Evolutionary conservation across 768 basidiomycete species (phyloP), one percentile per base, ranked within the genome.

Genomic region (Boletus patriciae): DNA sequence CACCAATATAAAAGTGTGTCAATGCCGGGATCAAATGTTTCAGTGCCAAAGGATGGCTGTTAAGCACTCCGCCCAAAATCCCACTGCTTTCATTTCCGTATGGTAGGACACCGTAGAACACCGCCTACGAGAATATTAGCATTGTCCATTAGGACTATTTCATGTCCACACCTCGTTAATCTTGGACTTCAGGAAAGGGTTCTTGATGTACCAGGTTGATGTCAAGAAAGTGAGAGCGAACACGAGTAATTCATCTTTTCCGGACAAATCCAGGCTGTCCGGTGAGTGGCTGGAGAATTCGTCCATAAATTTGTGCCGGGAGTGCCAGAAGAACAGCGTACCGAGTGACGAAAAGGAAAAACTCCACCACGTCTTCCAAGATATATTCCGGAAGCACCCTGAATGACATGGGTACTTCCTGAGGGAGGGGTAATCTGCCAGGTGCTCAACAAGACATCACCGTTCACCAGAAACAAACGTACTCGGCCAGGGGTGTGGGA

Each of bases 201-300:
- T 99, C 78, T 97, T 97, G 80, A 99, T 95, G 70, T 94, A 98
- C 84, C 92, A 94, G 0, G 95, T 96, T 37, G 92, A 94, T 7
- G 88, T 85, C 58, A 99, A 76, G 80, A 98, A 98, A 3, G 92
- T 94, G 62, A 99, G 75, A 19, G 86, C 82, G 73, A 98, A 98
- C 1, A 86, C 83, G 63, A 98, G 76, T 15, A 98, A 76, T 62
- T 94, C 94, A 12, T 85, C 83, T 75, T 92, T 95, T 44, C 94
- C 94, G 0, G 88, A 79, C 47, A 91, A 73, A 56, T 93, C 89
- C 49, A 98, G 83, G 50, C 88, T 91, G 44, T 93, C 84, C 0
- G 93, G 94, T 0, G 83, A 80, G 34, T 81, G 74, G 29, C 89
- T 84, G 54, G n/a, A 46, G 49, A 58, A 36, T 34, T 12, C 15